phyloP scores from a whole-genome alignment of 2,329 filamentous ascomycete species.

The Didymella glomerata region DNA sequence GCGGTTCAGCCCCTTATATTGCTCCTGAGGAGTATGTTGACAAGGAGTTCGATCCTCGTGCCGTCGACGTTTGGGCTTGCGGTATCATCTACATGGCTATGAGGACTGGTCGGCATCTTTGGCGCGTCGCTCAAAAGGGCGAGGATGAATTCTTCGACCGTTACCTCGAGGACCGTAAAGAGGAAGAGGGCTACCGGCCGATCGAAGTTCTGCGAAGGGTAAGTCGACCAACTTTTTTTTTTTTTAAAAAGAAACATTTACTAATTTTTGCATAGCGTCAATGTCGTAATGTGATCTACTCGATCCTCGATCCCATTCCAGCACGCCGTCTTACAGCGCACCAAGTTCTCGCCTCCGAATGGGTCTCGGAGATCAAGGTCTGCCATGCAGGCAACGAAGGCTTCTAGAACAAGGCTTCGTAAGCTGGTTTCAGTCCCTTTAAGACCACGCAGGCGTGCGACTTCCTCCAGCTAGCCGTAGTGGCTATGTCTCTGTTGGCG shows the following conservation, averaged over 20 bases:
- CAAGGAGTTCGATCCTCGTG: constrained; percentile 93
- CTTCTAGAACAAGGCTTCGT: constrained; percentile 62
- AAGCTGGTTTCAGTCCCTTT: constrained; percentile 22
- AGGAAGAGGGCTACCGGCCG: constrained; percentile 94
- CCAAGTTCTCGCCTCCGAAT: constrained; percentile 97
- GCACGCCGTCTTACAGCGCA: constrained; percentile 91
- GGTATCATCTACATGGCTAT: constrained; percentile 99
- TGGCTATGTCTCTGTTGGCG: constrained; percentile 14
- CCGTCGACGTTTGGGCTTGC: constrained; percentile 98
- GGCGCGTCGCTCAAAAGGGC: constrained; percentile 95
- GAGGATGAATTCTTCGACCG: constrained; percentile 97
- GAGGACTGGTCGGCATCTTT: constrained; percentile 93
- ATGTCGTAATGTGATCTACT: constrained; percentile 98
- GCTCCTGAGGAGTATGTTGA: constrained; percentile 95
- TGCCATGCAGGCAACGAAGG: constrained; percentile 98
- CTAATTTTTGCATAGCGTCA: constrained; percentile 71
- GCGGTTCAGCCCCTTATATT: constrained; percentile 96
- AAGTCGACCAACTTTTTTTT: constrained; percentile 63
- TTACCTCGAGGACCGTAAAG: constrained; percentile 89
- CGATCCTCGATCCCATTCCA: constrained; percentile 94
- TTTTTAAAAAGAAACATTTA: not conserved
- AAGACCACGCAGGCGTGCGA: constrained; percentile 29
- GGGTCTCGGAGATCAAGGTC: constrained; percentile 96
- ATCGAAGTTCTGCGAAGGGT: constrained; percentile 96
- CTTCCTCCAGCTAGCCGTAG: constrained; percentile 2